Percentiles rank a stretch among this genome's conserved stretches.
These are phyloP conservation scores for Royoungia palumana DNA, from an alignment of 768 basidiomycete species.

Conservation along the genomic window DNA sequence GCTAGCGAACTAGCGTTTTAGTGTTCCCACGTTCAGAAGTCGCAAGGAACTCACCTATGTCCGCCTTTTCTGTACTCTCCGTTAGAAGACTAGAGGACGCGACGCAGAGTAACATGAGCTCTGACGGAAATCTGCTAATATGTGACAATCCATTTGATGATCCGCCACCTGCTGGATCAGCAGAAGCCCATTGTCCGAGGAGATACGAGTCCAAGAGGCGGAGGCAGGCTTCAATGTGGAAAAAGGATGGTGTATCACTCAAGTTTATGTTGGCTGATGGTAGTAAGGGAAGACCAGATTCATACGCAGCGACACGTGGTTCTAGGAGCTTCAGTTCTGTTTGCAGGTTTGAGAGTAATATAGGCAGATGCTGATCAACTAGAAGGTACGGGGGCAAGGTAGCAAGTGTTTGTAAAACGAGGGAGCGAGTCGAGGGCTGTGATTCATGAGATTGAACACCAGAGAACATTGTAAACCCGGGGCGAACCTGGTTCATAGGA, in stretches of 20 bases:
- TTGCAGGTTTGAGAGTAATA: conserved; percentile 32
- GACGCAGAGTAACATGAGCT: conserved; percentile 50
- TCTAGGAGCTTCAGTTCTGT: conserved; percentile 40
- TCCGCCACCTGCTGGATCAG: conserved; percentile 12
- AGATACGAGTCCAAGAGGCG: conserved; percentile 61
- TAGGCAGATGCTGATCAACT: conserved; percentile 26
- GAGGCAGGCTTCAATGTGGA: conserved; percentile 53
- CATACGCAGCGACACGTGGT: conserved; percentile 37
- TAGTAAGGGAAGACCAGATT: conserved; percentile 40
- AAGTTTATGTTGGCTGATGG: conserved; percentile 20
- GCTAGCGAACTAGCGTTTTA: conserved; percentile 23
- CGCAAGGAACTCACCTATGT: conserved; percentile 17
- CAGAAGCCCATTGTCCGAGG: conserved; percentile 50
- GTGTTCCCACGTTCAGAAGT: background rate
- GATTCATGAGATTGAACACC: conserved; percentile 5
- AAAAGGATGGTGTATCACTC: conserved; percentile 35
- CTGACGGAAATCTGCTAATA: conserved; percentile 37
- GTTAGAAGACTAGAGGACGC: conserved; percentile 41
- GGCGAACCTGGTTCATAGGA: conserved; percentile 17
- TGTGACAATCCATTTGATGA: conserved; percentile 7
- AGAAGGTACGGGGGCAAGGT: conserved; percentile 46
- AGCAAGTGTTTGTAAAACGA: conserved; percentile 50
- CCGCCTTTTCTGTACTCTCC: conserved; percentile 14
- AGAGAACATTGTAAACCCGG: background rate
- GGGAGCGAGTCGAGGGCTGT: conserved; percentile 53